A percentile compares a stretch with the other conserved stretches of the same genome.
Evolutionary conservation across 371 early-diverging fungal species (phyloP).

Genomic region (Apophysomyces variabilis): DNA sequence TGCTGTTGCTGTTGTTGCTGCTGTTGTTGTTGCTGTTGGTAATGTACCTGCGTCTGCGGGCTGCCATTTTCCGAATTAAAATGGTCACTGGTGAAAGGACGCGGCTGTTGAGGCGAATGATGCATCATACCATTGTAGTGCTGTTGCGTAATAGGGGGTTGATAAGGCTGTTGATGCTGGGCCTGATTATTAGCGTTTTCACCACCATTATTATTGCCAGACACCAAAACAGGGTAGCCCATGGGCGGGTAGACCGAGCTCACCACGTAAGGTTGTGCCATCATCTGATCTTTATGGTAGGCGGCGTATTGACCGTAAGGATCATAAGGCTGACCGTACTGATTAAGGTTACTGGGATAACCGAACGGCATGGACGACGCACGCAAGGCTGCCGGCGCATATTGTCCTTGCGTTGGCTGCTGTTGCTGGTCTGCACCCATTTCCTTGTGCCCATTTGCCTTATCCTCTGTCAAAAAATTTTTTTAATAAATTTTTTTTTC

Average conservation of each 20-base stretch:
- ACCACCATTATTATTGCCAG: slow-evolving; percentile 25
- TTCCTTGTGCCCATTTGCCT: slow-evolving; percentile 8
- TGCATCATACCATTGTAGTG: slow-evolving; percentile 13
- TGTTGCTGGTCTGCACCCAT: slow-evolving; percentile 8
- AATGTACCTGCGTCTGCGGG: slow-evolving; percentile 9
- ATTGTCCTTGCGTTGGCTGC: slow-evolving; percentile 4
- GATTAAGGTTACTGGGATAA: slow-evolving; percentile 28
- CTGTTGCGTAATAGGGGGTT: slow-evolving; percentile 8
- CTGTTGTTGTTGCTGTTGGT: slow-evolving; percentile 2
- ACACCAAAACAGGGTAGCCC: slow-evolving; percentile 33
- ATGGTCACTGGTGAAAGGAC: slow-evolving; percentile 5
- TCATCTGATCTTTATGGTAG: slow-evolving; percentile 27
- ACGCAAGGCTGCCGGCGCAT: slow-evolving; percentile 9
- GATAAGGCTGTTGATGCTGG: slow-evolving; percentile 19
- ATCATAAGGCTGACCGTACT: slow-evolving; percentile 38
- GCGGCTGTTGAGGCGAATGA: slow-evolving; percentile 12
- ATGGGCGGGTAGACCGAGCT: slow-evolving; percentile 37
- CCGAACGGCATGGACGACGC: slow-evolving; percentile 24
- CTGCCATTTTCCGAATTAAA: slow-evolving; percentile 3
- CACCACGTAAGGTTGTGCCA: slow-evolving; percentile 24
- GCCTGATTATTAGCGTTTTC: slow-evolving; percentile 16
- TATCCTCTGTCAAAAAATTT: slow-evolving; percentile 5
- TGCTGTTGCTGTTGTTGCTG: slow-evolving; percentile 18
- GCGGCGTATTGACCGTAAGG: slow-evolving; percentile 33
- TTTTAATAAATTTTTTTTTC: slow-evolving; percentile 8